A percentile compares a stretch with the other conserved stretches of the same genome.
Evolutionary conservation across 2,329 filamentous ascomycete species (phyloP).

Genomic region (Graphilbum ipis-grandicollis): DNA sequence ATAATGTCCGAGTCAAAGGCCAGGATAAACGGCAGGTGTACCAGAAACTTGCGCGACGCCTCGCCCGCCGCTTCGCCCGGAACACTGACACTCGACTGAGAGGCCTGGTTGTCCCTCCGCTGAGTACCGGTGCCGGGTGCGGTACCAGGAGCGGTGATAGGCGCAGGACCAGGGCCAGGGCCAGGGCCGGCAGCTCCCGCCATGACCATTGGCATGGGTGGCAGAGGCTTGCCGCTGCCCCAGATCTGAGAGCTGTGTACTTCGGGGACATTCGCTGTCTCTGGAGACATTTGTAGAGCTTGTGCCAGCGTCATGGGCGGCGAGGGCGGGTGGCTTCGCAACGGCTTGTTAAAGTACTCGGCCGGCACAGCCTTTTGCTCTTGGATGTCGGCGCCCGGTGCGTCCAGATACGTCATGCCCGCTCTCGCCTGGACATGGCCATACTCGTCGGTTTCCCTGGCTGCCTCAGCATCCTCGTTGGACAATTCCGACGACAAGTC

Average conservation of each 20-base stretch:
- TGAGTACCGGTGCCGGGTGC: not conserved
- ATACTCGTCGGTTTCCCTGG: conserved; percentile 12
- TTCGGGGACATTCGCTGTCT: conserved; percentile 18
- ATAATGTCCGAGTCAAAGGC: conserved; percentile 65
- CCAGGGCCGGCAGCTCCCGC: too few relatives aligned
- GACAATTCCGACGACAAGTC: conserved; percentile 49
- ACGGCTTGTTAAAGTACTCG: conserved; percentile 3
- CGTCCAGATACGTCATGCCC: not conserved
- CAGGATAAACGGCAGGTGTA: conserved; percentile 63
- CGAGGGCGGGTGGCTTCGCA: conserved; percentile 18
- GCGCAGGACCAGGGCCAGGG: too few relatives aligned
- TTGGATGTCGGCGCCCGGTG: conserved; percentile 13
- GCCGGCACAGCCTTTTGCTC: conserved; percentile 3
- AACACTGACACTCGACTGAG: too few relatives aligned
- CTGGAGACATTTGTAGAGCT: conserved; percentile 25
- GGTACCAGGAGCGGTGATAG: too few relatives aligned
- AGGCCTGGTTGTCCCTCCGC: too few relatives aligned
- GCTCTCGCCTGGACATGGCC: conserved; percentile 7
- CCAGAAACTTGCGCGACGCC: conserved; percentile 21
- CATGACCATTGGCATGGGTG: conserved; percentile 1
- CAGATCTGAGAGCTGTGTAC: conserved; percentile 24
- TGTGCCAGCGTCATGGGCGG: conserved; percentile 30
- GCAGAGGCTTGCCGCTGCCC: conserved; percentile 14
- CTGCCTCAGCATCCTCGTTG: conserved; percentile 23
- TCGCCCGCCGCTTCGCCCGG: too few relatives aligned